Conservation (phyloP, 192 early-diverging fungal genomes). For the Coemansia sp. region DNA sequence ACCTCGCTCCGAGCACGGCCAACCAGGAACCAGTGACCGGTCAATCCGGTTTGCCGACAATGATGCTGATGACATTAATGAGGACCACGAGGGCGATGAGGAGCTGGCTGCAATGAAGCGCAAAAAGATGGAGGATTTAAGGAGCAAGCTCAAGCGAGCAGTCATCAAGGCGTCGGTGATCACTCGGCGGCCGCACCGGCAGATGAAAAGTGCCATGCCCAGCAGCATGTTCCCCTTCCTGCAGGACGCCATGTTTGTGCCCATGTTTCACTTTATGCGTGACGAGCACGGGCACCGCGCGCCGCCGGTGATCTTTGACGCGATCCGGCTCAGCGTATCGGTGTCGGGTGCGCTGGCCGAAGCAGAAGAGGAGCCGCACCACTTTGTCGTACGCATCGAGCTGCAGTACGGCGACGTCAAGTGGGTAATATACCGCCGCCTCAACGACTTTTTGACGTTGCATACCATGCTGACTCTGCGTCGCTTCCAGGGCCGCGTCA, state of each 20-base stretch:
- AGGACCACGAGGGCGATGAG: slow-evolving; percentile 18
- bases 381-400: slow-evolving; percentile 66
- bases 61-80: background rate
- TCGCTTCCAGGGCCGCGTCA: slow-evolving; percentile 48
- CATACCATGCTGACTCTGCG: slow-evolving; percentile 59
- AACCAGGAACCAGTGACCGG: background rate
- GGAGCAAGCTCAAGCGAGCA: slow-evolving; percentile 40
- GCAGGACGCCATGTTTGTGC: slow-evolving; percentile 54
- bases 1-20: background rate
- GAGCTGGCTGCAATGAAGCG: slow-evolving; percentile 10
- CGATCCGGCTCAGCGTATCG: slow-evolving; percentile 40
- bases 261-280: slow-evolving; percentile 54
- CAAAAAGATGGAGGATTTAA: slow-evolving; percentile 35
- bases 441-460: slow-evolving; percentile 66
- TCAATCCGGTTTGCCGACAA: background rate
- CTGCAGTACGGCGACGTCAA: slow-evolving; percentile 74
- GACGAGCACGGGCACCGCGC: slow-evolving; percentile 51
- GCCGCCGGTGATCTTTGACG: slow-evolving; percentile 54
- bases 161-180: slow-evolving; percentile 49
- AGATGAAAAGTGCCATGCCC: slow-evolving; percentile 35
- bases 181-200: slow-evolving; percentile 32
- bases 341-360: slow-evolving; percentile 5
- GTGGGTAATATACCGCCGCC: slow-evolving; percentile 67
- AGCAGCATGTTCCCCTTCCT: slow-evolving; percentile 52
- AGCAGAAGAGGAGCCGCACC: slow-evolving; percentile 40